These are phyloP conservation scores for Wickerhamomyces queroliae DNA, from an alignment of 805 yeast genomes.

Conservation along the genomic window DNA sequence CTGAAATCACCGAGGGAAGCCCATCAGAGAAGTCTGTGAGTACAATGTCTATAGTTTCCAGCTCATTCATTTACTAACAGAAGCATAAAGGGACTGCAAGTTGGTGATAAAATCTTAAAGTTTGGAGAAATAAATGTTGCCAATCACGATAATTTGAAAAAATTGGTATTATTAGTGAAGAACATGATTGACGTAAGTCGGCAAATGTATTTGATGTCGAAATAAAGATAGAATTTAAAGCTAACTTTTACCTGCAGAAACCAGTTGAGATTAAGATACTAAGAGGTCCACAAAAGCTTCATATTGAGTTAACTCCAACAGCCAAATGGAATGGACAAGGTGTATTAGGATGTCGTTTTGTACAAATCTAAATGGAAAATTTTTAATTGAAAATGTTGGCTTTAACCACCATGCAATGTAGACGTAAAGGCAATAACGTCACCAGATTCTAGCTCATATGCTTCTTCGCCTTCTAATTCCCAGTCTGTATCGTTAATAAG, in stretches of 20 bases:
- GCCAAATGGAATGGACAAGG: constrained; percentile 62
- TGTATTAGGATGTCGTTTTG: constrained; percentile 59
- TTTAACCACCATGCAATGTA: constrained; percentile 88
- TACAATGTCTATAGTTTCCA: neutral
- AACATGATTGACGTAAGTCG: constrained; percentile 29
- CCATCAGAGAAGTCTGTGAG: constrained; percentile 47
- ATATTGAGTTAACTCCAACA: constrained; percentile 37
- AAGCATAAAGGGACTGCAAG: constrained; percentile 38
- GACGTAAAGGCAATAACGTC: constrained; percentile 86
- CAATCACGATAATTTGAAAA: constrained; percentile 46
- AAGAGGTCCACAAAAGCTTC: constrained; percentile 26
- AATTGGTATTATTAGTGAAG: constrained; percentile 38
- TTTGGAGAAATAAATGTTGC: constrained; percentile 52
- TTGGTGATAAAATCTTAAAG: constrained; percentile 47
- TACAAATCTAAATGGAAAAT: constrained; percentile 28
- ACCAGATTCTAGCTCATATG: constrained; percentile 65
- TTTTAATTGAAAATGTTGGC: neutral
- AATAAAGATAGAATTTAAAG: constrained; percentile 4
- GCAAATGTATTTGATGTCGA: neutral
- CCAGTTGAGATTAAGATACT: constrained; percentile 19
- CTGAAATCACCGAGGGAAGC: constrained; percentile 41
- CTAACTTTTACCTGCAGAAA: constrained; percentile 8
- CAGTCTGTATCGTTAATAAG: constrained; percentile 93
- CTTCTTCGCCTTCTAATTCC: constrained; percentile 90
- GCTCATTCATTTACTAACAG: constrained; percentile 1